Evolutionary conservation across 1,139 yeast genomes (phyloP), one percentile per base, ranked within the genome.

Genomic region (Geotrichum aggregatum): DNA sequence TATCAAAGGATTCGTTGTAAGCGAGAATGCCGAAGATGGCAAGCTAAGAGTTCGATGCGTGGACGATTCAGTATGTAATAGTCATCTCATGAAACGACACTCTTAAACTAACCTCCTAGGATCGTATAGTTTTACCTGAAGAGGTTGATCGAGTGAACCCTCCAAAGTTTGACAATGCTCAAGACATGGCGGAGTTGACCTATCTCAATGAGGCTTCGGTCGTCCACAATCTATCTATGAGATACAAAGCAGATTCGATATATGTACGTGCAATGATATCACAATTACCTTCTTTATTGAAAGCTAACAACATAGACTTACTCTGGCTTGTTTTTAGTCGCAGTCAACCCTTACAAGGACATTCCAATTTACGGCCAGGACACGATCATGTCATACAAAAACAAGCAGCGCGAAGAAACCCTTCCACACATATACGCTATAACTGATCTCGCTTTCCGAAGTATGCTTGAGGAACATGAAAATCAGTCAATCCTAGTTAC

Each of bases 151-250:
- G 82, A 59, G 76, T 72, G 38, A 92, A 92, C 65, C 98, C 99
- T 1, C 76, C 84, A n/a, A 87, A 87, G 62, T 92, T 92, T 68
- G 95, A 92, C 69, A 84, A 83, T 63, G 91, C 95, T 56, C 83
- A 86, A 61, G 97, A 92, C 65, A 88, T 92, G 94, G 98, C 98
- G 0, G 96, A 91, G 61, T 75, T 92, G 61, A 94, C 99, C 1
- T 91, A 84, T 67, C 75, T 92, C 59, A 94, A 92, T 67, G 99
- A 92, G 67, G 96, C 98, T 0, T 86, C 96, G 0, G 98, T 92
- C 30, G 80, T 92, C 11, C 78, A 88, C 69, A 94, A 92, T 66
- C 69, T 92, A 57, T 80, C 82, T 61, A 73, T 84, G 55, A 76
- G 99, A 60, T 94, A 91, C 68, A 71, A 74, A 58, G 84, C 83